Evolutionary conservation across 345 rosid genomes (phyloP).

Genomic region (Cochlearia excelsa): DNA sequence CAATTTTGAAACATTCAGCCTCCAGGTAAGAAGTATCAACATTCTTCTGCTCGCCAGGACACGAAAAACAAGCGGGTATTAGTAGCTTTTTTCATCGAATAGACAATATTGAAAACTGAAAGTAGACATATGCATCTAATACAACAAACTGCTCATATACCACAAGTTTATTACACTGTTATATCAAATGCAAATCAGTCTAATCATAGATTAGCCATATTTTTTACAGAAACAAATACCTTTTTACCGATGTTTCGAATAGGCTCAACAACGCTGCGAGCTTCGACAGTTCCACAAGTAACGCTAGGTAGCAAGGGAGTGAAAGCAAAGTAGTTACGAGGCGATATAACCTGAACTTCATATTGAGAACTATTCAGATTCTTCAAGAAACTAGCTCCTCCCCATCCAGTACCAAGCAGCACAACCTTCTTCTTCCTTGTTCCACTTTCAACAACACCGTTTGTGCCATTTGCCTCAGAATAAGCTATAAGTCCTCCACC

Average conservation of each 20-base stretch:
- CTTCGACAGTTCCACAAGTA: constrained; percentile 95
- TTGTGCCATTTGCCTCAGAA: constrained; percentile 56
- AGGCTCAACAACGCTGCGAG: constrained; percentile 95
- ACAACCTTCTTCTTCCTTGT: constrained; percentile 82
- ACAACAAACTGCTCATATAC: not conserved
- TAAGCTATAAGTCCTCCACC: constrained; percentile 85
- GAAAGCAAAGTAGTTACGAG: constrained; percentile 96
- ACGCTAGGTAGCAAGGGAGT: constrained; percentile 97
- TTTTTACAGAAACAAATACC: constrained; percentile 38
- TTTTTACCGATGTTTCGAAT: constrained; percentile 79
- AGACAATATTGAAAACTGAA: no score
- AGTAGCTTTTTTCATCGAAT: constrained; percentile 10
- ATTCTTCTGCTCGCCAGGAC: constrained; percentile 41
- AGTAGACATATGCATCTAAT: not conserved
- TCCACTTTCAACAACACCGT: constrained; percentile 43
- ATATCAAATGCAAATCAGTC: not conserved
- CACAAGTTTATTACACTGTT: not conserved
- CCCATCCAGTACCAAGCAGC: constrained; percentile 98
- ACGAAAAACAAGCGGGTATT: constrained; percentile 3
- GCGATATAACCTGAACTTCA: constrained; percentile 87
- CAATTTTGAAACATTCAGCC: constrained; percentile 82
- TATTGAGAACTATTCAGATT: constrained; percentile 57
- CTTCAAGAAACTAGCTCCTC: constrained; percentile 88
- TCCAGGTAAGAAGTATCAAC: constrained; percentile 54
- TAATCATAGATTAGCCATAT: not conserved